A percentile compares a stretch with the other conserved stretches of the same genome.
phyloP scores from a whole-genome alignment of 176 grass and related monocot species.

The Aegilops tauschii region DNA sequence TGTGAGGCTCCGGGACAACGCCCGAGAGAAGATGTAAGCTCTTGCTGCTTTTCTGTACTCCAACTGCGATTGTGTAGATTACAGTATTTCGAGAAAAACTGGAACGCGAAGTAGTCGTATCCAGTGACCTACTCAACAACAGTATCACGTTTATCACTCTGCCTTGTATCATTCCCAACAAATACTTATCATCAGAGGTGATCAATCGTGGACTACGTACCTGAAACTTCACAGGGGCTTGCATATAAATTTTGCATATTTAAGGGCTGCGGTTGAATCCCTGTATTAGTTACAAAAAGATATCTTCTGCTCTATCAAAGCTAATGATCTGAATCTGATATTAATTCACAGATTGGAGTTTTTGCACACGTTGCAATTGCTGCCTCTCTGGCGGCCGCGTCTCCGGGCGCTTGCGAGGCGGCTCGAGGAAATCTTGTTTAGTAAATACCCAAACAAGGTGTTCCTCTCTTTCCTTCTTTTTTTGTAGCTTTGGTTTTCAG shows the following conservation, averaged over 20 bases:
- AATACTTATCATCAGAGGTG: neutral
- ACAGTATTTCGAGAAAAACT: too few species aligned
- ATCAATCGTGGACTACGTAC: neutral
- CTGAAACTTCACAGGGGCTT: neutral
- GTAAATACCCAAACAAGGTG: constrained; percentile 58
- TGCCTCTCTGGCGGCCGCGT: constrained; percentile 13
- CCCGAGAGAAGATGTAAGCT: constrained; percentile 62
- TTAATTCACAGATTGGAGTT: constrained; percentile 20
- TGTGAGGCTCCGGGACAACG: constrained; percentile 5
- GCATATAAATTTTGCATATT: neutral
- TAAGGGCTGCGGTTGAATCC: neutral
- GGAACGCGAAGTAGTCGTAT: too few species aligned
- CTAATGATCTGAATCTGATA: neutral
- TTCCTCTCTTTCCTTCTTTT: neutral
- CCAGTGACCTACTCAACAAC: neutral
- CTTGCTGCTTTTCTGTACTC: constrained; percentile 9
- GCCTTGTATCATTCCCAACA: constrained; percentile 11
- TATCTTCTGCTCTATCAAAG: too few species aligned
- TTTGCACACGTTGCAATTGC: constrained; percentile 14
- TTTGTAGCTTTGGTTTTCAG: neutral
- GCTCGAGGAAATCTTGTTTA: constrained; percentile 53
- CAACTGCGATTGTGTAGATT: neutral
- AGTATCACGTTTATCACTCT: neutral
- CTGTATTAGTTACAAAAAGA: neutral
- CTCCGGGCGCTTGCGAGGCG: constrained; percentile 31